Base-by-base conservation (phyloP, 805 yeast species). In the Saccharomycopsis babjevae region DNA sequence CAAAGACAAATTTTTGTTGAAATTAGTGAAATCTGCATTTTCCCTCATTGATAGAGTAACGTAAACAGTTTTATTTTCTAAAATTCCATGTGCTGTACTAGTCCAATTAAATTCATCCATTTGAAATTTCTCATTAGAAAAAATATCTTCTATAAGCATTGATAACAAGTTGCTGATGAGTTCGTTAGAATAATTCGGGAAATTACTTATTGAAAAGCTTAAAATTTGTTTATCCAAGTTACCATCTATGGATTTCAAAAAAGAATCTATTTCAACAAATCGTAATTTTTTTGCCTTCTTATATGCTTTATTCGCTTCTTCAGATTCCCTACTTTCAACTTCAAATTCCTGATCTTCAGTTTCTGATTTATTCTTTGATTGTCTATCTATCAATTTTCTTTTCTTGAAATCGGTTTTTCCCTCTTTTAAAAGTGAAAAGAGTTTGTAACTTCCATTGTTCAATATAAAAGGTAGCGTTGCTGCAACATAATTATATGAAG, bases 171-270 rank as follows among this genome's bases (percentile, higher is more conserved):
- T 54, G 22, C 28, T 15, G 13, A 36, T 34, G 28, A 54, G 8
- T 15, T 46, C 25, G 38, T 59, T 57, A 8, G 62, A 34, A 20
- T 56, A 57, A 28, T 58, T 57, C 2, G 65, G 65, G 32, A 63
- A 59, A 7, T 61, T 59, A 11, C 38, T 15, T 5, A 63, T 54
- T 1, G 60, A 18, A 8, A 63, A 28, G 15, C 60, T 52, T 20
- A 62, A 42, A 16, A 62, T 58, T 42, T 62, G 65, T 13, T 58
- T 18, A 42, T 60, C 59, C 34, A 61, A 25, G 15, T 58, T 50
- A 2, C 20, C 38, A 3, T 25, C 40, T 13, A 57, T 36, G 16
- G 20, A 16, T 22, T 46, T 22, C n/a, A 43, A 16, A 50, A 54
- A 62, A 10, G 38, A 25, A 15, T 30, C 30, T 10, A 62, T 25